Evolutionary conservation across 495 filamentous ascomycete genomes (phyloP).

Genomic region (Penicillium mononematosum): DNA sequence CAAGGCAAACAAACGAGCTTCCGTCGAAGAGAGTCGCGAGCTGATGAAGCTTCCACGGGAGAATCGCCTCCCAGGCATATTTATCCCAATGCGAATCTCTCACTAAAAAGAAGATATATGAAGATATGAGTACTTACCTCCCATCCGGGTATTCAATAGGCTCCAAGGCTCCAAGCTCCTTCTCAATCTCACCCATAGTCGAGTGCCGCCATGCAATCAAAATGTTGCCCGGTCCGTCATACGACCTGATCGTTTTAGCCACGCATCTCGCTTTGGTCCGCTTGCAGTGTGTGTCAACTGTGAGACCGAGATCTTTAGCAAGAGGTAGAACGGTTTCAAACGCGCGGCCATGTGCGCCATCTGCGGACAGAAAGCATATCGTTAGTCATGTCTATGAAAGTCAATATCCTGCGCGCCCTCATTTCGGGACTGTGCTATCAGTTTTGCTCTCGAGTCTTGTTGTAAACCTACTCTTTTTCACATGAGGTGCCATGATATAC

Average conservation of each 20-base stretch:
- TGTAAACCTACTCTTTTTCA: conserved; percentile 25
- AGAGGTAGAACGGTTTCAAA: conserved; percentile 50
- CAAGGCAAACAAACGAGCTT: too few species aligned
- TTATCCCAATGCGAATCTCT: background rate
- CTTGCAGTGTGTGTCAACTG: conserved; percentile 43
- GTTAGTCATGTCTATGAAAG: conserved; percentile 2
- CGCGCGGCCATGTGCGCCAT: conserved; percentile 44
- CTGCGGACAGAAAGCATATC: conserved; percentile 27
- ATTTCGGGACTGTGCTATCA: background rate
- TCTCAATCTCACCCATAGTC: conserved; percentile 24
- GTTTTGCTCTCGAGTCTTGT: background rate
- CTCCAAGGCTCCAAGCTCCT: conserved; percentile 20
- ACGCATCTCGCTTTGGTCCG: conserved; percentile 30
- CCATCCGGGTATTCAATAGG: conserved; percentile 28
- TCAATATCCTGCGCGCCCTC: background rate
- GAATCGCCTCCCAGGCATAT: background rate
- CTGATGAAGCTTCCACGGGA: background rate
- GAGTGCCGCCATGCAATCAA: conserved; percentile 36
- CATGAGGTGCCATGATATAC: conserved; percentile 48
- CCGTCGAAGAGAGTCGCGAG: background rate
- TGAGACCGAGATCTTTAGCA: conserved; percentile 46
- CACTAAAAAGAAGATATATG: background rate
- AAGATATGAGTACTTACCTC: conserved; percentile 25
- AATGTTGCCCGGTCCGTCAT: conserved; percentile 32
- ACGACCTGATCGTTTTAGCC: conserved; percentile 17